Percentiles rank a stretch among this genome's conserved stretches.
These are phyloP conservation scores for Cephalotrichum gorgonifer DNA, from an alignment of 2,329 filamentous ascomycete species.

Conservation along the genomic window DNA sequence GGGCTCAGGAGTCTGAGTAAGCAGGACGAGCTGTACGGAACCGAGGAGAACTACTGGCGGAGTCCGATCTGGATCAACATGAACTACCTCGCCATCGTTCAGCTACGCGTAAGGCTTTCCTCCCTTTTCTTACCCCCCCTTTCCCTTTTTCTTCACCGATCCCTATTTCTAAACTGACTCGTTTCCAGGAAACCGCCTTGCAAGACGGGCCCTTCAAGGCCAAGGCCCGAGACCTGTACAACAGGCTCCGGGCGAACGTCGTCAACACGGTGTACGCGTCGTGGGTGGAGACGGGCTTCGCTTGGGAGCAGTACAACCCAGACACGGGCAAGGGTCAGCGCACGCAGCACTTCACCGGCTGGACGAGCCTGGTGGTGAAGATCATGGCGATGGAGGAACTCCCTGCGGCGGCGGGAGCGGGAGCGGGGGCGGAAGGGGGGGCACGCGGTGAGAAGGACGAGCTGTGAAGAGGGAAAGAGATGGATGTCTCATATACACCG, in stretches of 20 bases:
- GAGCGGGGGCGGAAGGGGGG: not conserved
- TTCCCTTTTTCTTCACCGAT: constrained; percentile 2
- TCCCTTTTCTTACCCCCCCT: too few relatives aligned
- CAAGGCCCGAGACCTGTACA: constrained; percentile 66
- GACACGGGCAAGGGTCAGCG: constrained; percentile 89
- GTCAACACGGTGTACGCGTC: constrained; percentile 80
- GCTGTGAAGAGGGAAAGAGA: not conserved
- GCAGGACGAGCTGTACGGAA: constrained; percentile 73
- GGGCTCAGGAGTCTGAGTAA: constrained; percentile 87
- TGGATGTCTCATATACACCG: not conserved
- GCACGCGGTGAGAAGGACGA: constrained; percentile 1
- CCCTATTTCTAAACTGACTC: not conserved
- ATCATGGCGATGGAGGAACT: constrained; percentile 75
- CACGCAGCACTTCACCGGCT: constrained; percentile 96
- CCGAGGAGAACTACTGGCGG: constrained; percentile 94
- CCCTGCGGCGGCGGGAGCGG: not conserved
- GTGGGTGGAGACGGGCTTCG: constrained; percentile 89
- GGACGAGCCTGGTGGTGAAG: constrained; percentile 97
- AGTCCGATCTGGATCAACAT: constrained; percentile 94
- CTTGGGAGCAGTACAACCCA: constrained; percentile 97
- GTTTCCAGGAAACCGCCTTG: constrained; percentile 49
- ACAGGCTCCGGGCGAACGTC: constrained; percentile 66
- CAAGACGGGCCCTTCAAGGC: constrained; percentile 57
- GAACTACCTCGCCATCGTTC: constrained; percentile 77
- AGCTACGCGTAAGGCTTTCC: constrained; percentile 61